Base-by-base conservation (phyloP, 345 rosid genomes). In the Lumnitzera littorea region DNA sequence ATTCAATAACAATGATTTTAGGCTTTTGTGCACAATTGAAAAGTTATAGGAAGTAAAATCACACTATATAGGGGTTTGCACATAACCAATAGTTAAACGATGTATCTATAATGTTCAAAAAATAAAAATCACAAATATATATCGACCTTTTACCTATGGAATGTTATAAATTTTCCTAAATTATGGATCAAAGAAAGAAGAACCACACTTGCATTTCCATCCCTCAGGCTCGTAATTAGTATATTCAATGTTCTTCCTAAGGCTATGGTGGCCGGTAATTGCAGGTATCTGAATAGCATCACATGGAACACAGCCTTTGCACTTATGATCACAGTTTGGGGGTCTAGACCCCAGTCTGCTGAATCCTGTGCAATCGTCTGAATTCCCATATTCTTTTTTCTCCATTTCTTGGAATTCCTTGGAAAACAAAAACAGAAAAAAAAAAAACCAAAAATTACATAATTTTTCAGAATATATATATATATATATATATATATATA, bases 121-220 rank as follows among this genome's bases (percentile, higher is more conserved):
- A 29, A 29, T 29, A 29, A 29, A 29, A 29, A 29, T 29, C 3
- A 29, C 36, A 29, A 29, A 3, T 29, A 29, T 6, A 3, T 29
- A 29, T 29, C 7, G 36, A 3, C 36, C 36, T 29, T 29, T 6
- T 29, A 29, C 36, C 2, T 29, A 6, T 29, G 36, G 7, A 29
- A 29, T 6, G 36, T 29, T 29, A 29, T 3, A 3, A 29, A 29
- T 29, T 29, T 29, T 29, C 36, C 36, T 29, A 29, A 6, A 29
- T 48, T 47, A 75, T 13, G 68, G 79, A 59, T 67, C 65, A 24
- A 66, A 71, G 62, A 71, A 64, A 50, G 69, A 46, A 49, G 69
- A 13, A 24, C 78, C 78, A 61, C 78, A 74, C 64, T 74, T 74
- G 78, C 78, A 70, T 61, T 67, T 74, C 78, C 78, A 74, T 2